These are phyloP conservation scores for Mucor irregularis DNA, from an alignment of 371 early-diverging fungal genomes.

Conservation along the genomic window DNA sequence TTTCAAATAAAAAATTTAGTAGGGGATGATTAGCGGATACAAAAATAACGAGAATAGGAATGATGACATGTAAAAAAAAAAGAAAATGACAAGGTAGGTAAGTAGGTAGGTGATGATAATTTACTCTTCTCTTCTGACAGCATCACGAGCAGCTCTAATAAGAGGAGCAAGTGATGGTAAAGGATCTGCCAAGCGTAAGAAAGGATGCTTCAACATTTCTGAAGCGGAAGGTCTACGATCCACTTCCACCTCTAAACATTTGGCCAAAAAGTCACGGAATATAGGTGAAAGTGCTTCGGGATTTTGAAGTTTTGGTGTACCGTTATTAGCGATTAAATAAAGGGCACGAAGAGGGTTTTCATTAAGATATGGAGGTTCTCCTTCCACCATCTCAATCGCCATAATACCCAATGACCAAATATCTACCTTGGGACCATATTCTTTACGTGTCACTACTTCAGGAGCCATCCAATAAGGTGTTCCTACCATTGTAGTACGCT, in stretches of 20 bases:
- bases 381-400: constrained; percentile 80
- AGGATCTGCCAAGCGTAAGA: constrained; percentile 85
- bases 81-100: constrained; percentile 1
- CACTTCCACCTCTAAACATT: constrained; percentile 85
- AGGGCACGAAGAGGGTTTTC: constrained; percentile 82
- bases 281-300: constrained; percentile 80
- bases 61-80: constrained; percentile 2
- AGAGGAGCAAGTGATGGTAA: constrained; percentile 84
- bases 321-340: constrained; percentile 95
- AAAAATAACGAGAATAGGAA: too few relatives aligned
- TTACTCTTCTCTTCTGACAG: constrained; percentile 27
- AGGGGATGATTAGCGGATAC: too few relatives aligned
- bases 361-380: constrained; percentile 87
- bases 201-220: constrained; percentile 87
- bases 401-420: constrained; percentile 95
- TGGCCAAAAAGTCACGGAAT: constrained; percentile 84
- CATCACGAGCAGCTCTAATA: constrained; percentile 75
- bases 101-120: not conserved
- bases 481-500: constrained; percentile 79
- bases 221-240: constrained; percentile 82
- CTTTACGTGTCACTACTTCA: constrained; percentile 83
- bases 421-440: constrained; percentile 88
- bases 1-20: too few relatives aligned
- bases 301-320: constrained; percentile 90
- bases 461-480: constrained; percentile 94